Base-by-base conservation (phyloP, 306 rosid genomes). In the Prunus dulcis region DNA sequence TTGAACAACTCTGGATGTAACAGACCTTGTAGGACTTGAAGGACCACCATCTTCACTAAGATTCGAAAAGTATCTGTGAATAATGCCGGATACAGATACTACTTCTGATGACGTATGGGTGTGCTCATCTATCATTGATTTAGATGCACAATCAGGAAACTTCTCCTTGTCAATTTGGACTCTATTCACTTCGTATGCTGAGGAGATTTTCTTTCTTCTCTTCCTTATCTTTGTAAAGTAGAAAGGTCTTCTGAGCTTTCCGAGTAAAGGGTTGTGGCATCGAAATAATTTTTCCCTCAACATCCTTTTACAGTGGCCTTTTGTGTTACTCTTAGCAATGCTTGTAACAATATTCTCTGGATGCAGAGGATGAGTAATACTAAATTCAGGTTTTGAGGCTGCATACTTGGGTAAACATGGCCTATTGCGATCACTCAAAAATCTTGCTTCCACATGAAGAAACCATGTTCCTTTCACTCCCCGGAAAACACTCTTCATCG, bases 51-150 rank as follows among this genome's bases (percentile, higher is more conserved):
- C 77, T 57, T 77, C 89, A 57, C 80, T 76, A 60, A 53, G 57
- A 64, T 73, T 69, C 19, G 84, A 43, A 81, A 91, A 88, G 71
- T 89, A 89, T 78, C 83, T 86, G 41, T 73, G 78, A 61, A 91
- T 89, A 79, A 91, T 83, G 71, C 89, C 86, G 1, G 90, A 69
- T 67, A 89, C 95, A 6, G 95, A 89, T 82, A 86, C 73, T 64
- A 73, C 90, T 82, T 89, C 89, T 76, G 91, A 76, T 32, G 89
- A 89, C 74, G 85, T 76, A 49, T 86, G 85, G 73, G 83, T 82
- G 55, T 61, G 64, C 66, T 82, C 87, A 50, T 78, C 86, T 78
- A 61, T 79, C 73, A 73, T 64, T 3, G 86, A 74, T 55, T 61
- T 64, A 2, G 51, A 51, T 50, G 79, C 67, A 74, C 77, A 60